A percentile compares a stretch with the other conserved stretches of the same genome.
Evolutionary conservation across 305 asterid species (phyloP).

Genomic region (Fraxinus sp.): DNA sequence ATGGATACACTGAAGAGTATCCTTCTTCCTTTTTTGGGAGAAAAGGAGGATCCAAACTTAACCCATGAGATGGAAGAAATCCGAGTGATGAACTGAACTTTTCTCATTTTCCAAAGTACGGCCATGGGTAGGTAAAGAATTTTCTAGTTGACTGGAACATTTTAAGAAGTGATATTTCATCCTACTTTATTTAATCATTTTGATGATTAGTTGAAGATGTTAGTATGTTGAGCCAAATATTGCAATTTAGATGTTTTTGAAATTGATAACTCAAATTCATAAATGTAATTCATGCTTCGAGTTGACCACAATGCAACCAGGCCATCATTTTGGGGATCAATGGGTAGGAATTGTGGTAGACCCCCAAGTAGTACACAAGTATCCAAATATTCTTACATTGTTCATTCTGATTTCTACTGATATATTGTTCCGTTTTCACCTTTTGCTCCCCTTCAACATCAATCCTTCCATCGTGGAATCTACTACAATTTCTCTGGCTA

Average conservation of each 20-base stretch:
- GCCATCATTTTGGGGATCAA: not conserved
- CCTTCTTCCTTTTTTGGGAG: not conserved
- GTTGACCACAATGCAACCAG: not conserved
- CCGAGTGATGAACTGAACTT: not conserved
- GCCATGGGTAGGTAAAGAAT: not conserved
- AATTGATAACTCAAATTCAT: not conserved
- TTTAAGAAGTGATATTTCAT: not conserved
- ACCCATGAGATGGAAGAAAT: not conserved
- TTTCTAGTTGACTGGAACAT: not conserved
- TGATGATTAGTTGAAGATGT: not conserved
- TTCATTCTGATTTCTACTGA: not conserved
- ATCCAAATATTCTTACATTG: not conserved
- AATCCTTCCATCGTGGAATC: not conserved
- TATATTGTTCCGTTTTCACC: not conserved
- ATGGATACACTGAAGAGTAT: not conserved
- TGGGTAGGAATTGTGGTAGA: not conserved
- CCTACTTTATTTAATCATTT: not conserved
- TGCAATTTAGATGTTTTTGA: not conserved
- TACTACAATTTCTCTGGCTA: not conserved
- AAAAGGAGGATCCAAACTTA: not conserved
- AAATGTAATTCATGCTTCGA: not conserved
- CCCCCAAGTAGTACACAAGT: not conserved
- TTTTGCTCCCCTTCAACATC: not conserved
- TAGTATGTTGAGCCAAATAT: not conserved
- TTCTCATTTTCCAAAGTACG: not conserved